Percentiles rank a stretch among this genome's conserved stretches.
Conservation (phyloP, 305 asterid genomes). For the Petunia hybrid region DNA sequence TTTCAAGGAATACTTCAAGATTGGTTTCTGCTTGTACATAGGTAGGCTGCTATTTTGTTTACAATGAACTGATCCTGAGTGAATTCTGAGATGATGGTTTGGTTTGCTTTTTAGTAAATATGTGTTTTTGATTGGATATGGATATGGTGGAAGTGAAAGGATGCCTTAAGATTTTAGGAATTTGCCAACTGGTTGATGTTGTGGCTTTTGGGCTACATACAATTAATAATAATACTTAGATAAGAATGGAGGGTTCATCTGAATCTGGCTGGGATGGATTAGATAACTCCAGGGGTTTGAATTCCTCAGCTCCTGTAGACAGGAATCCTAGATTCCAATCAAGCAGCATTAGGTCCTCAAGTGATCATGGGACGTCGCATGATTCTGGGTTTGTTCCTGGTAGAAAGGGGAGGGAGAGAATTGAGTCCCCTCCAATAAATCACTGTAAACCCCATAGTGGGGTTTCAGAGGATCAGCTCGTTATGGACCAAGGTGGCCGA, state of each 20-base stretch:
- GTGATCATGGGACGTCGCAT: slow-evolving; percentile 50
- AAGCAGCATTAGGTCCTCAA: slow-evolving; percentile 56
- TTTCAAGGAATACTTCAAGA: slow-evolving; percentile 14
- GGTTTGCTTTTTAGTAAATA: slow-evolving; percentile 37
- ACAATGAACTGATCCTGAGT: slow-evolving; percentile 28
- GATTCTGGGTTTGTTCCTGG: slow-evolving; percentile 59
- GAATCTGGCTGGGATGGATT: slow-evolving; percentile 82
- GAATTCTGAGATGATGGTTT: slow-evolving; percentile 28
- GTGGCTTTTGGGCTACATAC: slow-evolving; percentile 47
- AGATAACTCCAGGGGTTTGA: slow-evolving; percentile 53
- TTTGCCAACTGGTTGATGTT: slow-evolving; percentile 41
- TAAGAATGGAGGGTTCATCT: slow-evolving; percentile 89
- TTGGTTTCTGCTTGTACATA: slow-evolving; percentile 9
- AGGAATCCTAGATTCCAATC: slow-evolving; percentile 58
- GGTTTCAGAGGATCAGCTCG: slow-evolving; percentile 39
- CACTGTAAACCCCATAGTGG: slow-evolving; percentile 42
- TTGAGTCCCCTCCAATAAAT: slow-evolving; percentile 42
- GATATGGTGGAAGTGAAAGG: slow-evolving; percentile 45
- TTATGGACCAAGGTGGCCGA: slow-evolving; percentile 40
- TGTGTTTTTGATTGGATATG: slow-evolving; percentile 53
- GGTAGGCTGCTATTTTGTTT: slow-evolving; percentile 25
- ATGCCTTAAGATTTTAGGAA: slow-evolving; percentile 39
- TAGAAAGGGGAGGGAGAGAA: slow-evolving; percentile 61
- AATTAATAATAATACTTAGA: slow-evolving; percentile 38
- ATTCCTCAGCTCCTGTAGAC: slow-evolving; percentile 45